phyloP scores from a whole-genome alignment of 345 rosid genomes.

The Angophora floribunda region DNA sequence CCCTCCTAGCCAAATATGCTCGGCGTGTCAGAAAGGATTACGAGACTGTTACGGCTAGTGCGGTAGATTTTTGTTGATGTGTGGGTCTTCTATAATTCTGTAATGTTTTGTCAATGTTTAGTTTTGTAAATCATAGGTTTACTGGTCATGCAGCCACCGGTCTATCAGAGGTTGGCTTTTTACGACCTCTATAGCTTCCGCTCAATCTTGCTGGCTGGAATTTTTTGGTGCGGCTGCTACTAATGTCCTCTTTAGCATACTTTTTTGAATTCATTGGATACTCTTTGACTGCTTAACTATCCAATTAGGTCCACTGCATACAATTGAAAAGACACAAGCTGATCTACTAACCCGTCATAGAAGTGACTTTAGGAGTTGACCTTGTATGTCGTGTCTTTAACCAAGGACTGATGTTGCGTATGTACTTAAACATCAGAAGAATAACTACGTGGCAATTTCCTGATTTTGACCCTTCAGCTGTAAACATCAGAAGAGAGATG shows the following conservation, averaged over 20 bases:
- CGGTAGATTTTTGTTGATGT: neutral
- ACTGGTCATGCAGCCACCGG: neutral
- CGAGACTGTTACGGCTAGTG: neutral
- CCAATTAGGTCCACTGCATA: neutral
- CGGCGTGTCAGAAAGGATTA: neutral
- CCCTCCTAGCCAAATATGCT: neutral
- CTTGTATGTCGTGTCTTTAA: neutral
- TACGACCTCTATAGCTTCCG: neutral
- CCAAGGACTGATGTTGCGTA: neutral
- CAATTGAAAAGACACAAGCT: neutral
- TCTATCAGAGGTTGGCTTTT: neutral
- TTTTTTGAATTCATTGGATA: neutral
- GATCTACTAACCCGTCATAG: neutral
- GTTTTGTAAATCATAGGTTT: neutral
- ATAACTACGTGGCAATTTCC: neutral
- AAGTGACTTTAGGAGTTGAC: neutral
- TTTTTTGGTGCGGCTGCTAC: neutral
- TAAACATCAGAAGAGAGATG: neutral
- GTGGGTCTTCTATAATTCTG: neutral
- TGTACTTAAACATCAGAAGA: neutral
- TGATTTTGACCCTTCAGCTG: neutral
- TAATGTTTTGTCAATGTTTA: neutral
- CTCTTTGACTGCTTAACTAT: neutral
- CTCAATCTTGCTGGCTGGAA: neutral
- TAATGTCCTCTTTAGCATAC: neutral